Evolutionary conservation across 2,329 filamentous ascomycete genomes (phyloP).

Genomic region (Tolypocladium nubicola): DNA sequence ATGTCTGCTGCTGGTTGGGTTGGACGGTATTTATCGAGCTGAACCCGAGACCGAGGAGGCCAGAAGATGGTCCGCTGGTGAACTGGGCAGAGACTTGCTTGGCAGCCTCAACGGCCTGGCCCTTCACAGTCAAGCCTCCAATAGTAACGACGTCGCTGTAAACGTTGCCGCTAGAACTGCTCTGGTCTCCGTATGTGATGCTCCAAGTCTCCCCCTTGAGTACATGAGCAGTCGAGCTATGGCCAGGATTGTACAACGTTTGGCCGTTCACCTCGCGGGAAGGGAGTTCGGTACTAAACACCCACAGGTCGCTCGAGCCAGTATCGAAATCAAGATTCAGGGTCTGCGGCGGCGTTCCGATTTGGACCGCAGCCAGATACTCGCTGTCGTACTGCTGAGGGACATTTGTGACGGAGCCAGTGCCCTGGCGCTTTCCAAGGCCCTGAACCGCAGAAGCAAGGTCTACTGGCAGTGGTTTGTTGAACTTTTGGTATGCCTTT

Average conservation of each 20-base stretch:
- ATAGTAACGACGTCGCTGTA: slow-evolving; percentile 31
- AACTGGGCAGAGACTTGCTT: slow-evolving; percentile 28
- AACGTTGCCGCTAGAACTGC: slow-evolving; percentile 30
- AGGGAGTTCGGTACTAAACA: slow-evolving; percentile 32
- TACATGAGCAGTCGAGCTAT: slow-evolving; percentile 25
- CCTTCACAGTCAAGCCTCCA: slow-evolving; percentile 27
- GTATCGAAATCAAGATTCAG: slow-evolving; percentile 11
- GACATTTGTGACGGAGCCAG: slow-evolving; percentile 4
- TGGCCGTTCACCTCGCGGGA: slow-evolving; percentile 25
- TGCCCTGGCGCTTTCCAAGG: background rate
- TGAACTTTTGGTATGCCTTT: background rate
- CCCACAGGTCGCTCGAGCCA: slow-evolving; percentile 16
- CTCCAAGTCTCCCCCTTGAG: slow-evolving; percentile 27
- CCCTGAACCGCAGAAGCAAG: background rate
- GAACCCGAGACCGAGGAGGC: slow-evolving; percentile 34
- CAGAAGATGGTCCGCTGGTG: slow-evolving; percentile 28
- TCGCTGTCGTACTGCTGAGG: slow-evolving; percentile 5
- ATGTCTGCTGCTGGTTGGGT: slow-evolving; percentile 30
- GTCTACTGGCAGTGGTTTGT: background rate
- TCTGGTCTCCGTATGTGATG: slow-evolving; percentile 33
- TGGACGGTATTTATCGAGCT: slow-evolving; percentile 29
- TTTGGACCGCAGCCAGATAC: slow-evolving; percentile 8
- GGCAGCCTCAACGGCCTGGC: slow-evolving; percentile 34
- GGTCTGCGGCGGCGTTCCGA: slow-evolving; percentile 10
- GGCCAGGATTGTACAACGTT: slow-evolving; percentile 24